Evolutionary conservation across 306 rosid species (phyloP).

Genomic region (Datisca glomerata): DNA sequence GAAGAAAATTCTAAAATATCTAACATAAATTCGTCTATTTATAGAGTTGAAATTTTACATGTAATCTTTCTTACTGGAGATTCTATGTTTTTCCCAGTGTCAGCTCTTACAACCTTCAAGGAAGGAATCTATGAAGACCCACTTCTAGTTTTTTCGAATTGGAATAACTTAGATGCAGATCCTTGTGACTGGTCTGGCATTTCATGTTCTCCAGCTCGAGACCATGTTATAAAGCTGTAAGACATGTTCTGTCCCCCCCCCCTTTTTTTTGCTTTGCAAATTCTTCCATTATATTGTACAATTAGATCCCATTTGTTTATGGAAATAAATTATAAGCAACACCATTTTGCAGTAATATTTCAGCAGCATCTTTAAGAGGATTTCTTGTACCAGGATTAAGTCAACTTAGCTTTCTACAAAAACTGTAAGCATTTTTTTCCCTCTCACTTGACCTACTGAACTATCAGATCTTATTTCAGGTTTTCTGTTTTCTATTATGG

Average conservation of each 20-base stretch:
- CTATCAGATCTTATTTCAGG: slow-evolving; percentile 3
- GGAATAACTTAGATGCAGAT: slow-evolving; percentile 60
- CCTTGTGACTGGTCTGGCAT: slow-evolving; percentile 81
- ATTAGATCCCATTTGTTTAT: not conserved
- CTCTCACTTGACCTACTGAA: not conserved
- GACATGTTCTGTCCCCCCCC: slow-evolving; percentile 15
- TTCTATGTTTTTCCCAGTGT: slow-evolving; percentile 25
- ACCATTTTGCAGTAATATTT: slow-evolving; percentile 79
- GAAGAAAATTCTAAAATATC: not conserved
- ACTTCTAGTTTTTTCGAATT: slow-evolving; percentile 38
- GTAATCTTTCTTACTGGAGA: not conserved
- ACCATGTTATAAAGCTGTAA: slow-evolving; percentile 75
- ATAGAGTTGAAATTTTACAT: not conserved
- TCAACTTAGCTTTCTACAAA: slow-evolving; percentile 56
- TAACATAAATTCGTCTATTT: not conserved
- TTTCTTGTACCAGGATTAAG: slow-evolving; percentile 76
- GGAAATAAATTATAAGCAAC: slow-evolving; percentile 5
- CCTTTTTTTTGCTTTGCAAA: slow-evolving; percentile 2
- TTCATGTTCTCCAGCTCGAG: slow-evolving; percentile 43
- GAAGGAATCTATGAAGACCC: slow-evolving; percentile 82
- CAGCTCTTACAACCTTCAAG: slow-evolving; percentile 50
- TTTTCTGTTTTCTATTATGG: slow-evolving; percentile 6
- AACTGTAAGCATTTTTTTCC: slow-evolving; percentile 47
- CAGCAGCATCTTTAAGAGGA: slow-evolving; percentile 63
- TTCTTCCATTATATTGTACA: too few relatives aligned